Conservation (phyloP, 2,329 filamentous ascomycete genomes). For the Aspergillus pseudoglaucus region DNA sequence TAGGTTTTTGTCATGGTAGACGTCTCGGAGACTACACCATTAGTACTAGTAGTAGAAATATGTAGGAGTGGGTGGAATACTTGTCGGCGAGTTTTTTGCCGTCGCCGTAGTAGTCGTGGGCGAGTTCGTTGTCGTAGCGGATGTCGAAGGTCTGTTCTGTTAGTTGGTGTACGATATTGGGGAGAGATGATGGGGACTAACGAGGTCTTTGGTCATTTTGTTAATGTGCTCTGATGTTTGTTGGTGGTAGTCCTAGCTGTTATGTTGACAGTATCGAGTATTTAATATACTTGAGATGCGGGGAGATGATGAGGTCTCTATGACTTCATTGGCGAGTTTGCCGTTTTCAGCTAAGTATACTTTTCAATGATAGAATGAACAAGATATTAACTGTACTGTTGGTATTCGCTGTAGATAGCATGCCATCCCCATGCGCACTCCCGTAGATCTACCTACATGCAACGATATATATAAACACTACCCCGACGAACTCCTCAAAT, state of each 20-base stretch:
- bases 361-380: background rate
- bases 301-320: background rate
- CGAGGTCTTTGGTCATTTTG: slow-evolving; percentile 2
- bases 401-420: too few relatives aligned
- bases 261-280: background rate
- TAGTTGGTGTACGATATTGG: too few relatives aligned
- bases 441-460: background rate
- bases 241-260: background rate
- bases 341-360: background rate
- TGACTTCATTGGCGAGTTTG: background rate
- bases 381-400: background rate
- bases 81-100: slow-evolving; percentile 6
- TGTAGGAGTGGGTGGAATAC: slow-evolving; percentile 2
- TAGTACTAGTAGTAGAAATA: too few relatives aligned
- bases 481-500: background rate
- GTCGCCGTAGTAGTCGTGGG: slow-evolving; percentile 13
- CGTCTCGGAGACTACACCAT: slow-evolving; percentile 1
- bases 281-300: background rate
- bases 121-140: slow-evolving; percentile 13
- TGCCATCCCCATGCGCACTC: background rate
- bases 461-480: background rate
- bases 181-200: background rate
- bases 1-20: slow-evolving; percentile 10
- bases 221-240: background rate
- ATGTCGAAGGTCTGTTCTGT: slow-evolving; percentile 12